Percentiles rank a stretch among this genome's conserved stretches.
phyloP scores from a whole-genome alignment of 345 rosid species.

The Bretschneidera sinensis region DNA sequence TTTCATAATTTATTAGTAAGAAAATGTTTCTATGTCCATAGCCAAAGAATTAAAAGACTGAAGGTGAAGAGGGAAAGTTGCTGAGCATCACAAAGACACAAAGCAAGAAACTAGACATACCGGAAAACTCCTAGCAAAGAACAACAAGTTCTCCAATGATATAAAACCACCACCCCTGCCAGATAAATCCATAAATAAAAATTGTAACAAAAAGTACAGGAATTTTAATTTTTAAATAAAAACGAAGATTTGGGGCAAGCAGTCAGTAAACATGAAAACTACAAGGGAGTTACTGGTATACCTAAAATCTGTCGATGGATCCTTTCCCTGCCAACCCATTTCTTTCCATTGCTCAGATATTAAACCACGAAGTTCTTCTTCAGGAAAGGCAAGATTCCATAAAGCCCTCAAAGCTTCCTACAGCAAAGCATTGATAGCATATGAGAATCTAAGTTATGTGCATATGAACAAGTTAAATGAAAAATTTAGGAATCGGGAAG shows the following conservation, averaged over 20 bases:
- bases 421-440: conserved; percentile 17
- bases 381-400: conserved; percentile 91
- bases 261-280: neutral
- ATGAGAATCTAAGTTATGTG: neutral
- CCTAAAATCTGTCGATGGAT: conserved; percentile 99
- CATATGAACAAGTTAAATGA: neutral
- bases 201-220: neutral
- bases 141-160: conserved; percentile 92
- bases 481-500: neutral
- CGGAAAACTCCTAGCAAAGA: conserved; percentile 80
- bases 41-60: neutral
- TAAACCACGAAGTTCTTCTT: conserved; percentile 76
- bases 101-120: conserved; percentile 28
- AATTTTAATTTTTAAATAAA: too few species aligned
- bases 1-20: too few species aligned
- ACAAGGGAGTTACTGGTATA: conserved; percentile 13
- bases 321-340: conserved; percentile 99
- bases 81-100: neutral
- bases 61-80: neutral
- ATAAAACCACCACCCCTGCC: conserved; percentile 99
- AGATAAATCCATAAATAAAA: conserved; percentile 21
- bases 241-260: neutral
- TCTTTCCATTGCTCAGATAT: conserved; percentile 99
- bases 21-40: neutral
- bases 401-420: conserved; percentile 86